phyloP scores from a whole-genome alignment of 352 stramenopile genomes.

The Saprolegnia parasitica region DNA sequence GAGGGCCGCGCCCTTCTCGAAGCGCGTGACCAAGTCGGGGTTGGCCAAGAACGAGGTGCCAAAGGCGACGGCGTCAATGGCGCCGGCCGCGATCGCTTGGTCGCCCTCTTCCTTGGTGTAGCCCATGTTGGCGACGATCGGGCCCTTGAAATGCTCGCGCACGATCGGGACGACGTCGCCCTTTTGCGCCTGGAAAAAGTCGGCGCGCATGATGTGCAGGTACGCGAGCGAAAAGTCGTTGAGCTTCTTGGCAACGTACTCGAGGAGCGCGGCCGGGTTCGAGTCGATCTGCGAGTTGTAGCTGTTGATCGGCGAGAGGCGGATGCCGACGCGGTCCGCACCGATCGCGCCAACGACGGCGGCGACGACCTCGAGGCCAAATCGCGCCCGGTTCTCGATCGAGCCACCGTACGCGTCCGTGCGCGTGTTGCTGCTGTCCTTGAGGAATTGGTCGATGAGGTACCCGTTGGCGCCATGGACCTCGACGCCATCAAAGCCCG shows the following conservation, averaged over 20 bases:
- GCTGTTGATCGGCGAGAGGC: constrained; percentile 21
- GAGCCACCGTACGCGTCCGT: constrained; percentile 81
- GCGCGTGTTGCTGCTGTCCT: constrained; percentile 69
- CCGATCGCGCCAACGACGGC: constrained; percentile 34
- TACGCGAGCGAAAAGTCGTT: constrained; percentile 17
- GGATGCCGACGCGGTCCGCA: constrained; percentile 16
- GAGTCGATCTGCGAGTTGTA: constrained; percentile 1
- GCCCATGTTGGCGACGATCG: not conserved
- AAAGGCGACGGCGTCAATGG: constrained; percentile 17
- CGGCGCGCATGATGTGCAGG: constrained; percentile 14
- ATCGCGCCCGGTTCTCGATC: constrained; percentile 75
- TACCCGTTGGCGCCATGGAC: constrained; percentile 89
- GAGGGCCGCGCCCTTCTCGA: not conserved
- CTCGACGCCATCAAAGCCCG: constrained; percentile 87
- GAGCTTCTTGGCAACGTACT: not conserved
- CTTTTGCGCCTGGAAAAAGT: constrained; percentile 25
- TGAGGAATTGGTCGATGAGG: constrained; percentile 88
- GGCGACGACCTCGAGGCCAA: constrained; percentile 74
- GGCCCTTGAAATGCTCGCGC: constrained; percentile 8
- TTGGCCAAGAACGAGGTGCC: constrained; percentile 14
- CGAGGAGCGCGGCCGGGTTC: not conserved
- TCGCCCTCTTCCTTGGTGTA: constrained; percentile 23
- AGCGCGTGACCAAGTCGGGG: constrained; percentile 15
- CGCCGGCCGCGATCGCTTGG: not conserved
- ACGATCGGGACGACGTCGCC: constrained; percentile 15